Base-by-base conservation (phyloP, 805 yeast species). In the Zygotorulaspora danielsina region DNA sequence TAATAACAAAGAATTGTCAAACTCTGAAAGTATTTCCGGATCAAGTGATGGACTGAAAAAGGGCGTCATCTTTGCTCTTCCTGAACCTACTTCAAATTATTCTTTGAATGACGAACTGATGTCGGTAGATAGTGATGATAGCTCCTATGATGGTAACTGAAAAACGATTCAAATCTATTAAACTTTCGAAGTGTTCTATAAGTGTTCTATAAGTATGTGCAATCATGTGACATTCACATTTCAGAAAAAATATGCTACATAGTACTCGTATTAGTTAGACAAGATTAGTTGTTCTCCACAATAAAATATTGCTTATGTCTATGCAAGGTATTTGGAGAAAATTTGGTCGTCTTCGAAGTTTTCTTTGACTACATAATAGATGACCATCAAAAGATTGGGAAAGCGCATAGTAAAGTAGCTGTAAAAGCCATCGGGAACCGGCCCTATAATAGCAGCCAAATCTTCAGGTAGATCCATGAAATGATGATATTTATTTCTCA, bases 401-500 rank as follows among this genome's bases (percentile, higher is more conserved):
- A 90, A 93, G 55, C 78, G 74, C 19, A 60, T 54, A 32, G 78
- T 76, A 63, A 87, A 93, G 59, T 84, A 93, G 31, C 67, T 62
- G 61, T 86, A 84, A 57, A 85, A 93, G 0, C 95, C 96, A 35
- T 78, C 77, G 0, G 97, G 96, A 19, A 87, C 64, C 0, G 90
- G 82, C 13, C 86, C 81, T 76, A 93, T 82, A 35, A 75, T 70
- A 11, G 56, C 58, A 37, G 76, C 78, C 42, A 93, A 69, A 10
- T 68, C 74, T 7, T 65, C 71, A 1, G 96, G 96, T 56, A 89
- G 65, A 59, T 93, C 98, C 64, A 87, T 87, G 61, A 75, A 90
- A 61, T 93, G 99, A 61, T 93, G 97, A 55, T 86, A 82, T 61
- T 93, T 93, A 66, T 93, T 93, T 53, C 99, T 72, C 50, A 93